Conservation (phyloP, 805 yeast species). For the Diddensiella caesifluorescens region DNA sequence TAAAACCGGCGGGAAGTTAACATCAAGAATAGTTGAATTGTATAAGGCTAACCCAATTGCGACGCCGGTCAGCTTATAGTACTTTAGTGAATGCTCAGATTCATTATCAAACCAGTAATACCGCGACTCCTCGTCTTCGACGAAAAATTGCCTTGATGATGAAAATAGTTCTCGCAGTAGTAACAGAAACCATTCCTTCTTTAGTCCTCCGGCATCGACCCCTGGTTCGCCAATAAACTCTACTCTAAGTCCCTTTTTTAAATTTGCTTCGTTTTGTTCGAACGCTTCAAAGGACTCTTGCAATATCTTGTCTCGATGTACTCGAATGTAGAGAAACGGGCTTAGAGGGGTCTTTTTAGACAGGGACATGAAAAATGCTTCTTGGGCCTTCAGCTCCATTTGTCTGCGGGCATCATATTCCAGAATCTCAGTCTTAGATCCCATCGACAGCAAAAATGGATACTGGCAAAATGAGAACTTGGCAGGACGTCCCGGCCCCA, state of each 20-base stretch:
- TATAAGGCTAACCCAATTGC: conserved; percentile 86
- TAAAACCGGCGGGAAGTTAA: conserved; percentile 67
- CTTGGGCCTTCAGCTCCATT: conserved; percentile 85
- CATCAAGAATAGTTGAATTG: conserved; percentile 80
- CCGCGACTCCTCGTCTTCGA: conserved; percentile 61
- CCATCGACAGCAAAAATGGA: conserved; percentile 77
- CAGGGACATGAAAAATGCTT: conserved; percentile 73
- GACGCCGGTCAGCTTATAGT: conserved; percentile 73
- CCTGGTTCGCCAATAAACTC: conserved; percentile 89
- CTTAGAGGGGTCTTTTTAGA: conserved; percentile 57
- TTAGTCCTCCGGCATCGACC: conserved; percentile 90
- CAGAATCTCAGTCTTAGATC: conserved; percentile 71
- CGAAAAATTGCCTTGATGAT: conserved; percentile 62
- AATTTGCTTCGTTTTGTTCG: conserved; percentile 50
- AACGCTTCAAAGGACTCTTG: conserved; percentile 61
- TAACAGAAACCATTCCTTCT: conserved; percentile 88
- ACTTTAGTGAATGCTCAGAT: conserved; percentile 22
- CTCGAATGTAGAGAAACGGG: conserved; percentile 61
- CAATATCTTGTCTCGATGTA: conserved; percentile 62
- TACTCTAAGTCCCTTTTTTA: conserved; percentile 69
- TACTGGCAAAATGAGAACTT: conserved; percentile 67
- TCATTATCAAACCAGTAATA: conserved; percentile 61
- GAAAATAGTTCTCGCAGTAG: conserved; percentile 65
- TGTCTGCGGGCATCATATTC: conserved; percentile 75
- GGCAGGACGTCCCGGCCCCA: conserved; percentile 11